Evolutionary conservation across 371 early-diverging fungal genomes (phyloP), one percentile per base, ranked within the genome.

Genomic region (Lichtheimia ornata): DNA sequence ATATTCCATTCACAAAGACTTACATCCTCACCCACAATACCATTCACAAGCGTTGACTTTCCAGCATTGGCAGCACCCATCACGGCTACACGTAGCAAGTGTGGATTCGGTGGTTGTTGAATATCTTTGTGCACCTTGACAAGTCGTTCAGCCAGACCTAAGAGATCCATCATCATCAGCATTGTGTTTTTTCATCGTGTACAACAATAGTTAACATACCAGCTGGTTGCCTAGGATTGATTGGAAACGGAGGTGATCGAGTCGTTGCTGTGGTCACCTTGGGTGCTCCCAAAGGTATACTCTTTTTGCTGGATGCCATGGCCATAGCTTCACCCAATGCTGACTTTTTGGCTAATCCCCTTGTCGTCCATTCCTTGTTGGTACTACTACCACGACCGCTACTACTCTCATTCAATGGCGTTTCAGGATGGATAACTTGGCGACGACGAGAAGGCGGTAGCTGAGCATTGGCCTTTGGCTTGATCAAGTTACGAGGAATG

Each of bases 11-110:
- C 9, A 15, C 9, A 27, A 22, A 28, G 5, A 4, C 27, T 61
- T 62, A 64, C 65, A 5, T 75, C 67, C 42, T 74, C 76, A 25
- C 79, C 84, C 25, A 88, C 76, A 22, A 92, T 70, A n/a, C 75
- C 67, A 67, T 92, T 92, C 11, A 91, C 73, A 41, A 92, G 61
- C 5, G 93, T 91, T 1, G 93, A 92, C 61, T 92, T 92, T 22
- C 93, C 93, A 4, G 88, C 89, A 67, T 92, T 92, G 28, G 93
- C 87, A 18, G 89, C 83, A n/a, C 91, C 93, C 18, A 92, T 66
- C 3, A 91, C 65, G 25, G 87, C 88, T 25, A 89, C 78, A 62
- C 86, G 85, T 13, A 83, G 64, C 14, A 86, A 61, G 47, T 86
- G 83, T 0, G 93, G 82, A 50, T 88, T 72, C 5, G 51, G 65